phyloP scores from a whole-genome alignment of 169 alveolate species.

The Plasmodium berghei region DNA sequence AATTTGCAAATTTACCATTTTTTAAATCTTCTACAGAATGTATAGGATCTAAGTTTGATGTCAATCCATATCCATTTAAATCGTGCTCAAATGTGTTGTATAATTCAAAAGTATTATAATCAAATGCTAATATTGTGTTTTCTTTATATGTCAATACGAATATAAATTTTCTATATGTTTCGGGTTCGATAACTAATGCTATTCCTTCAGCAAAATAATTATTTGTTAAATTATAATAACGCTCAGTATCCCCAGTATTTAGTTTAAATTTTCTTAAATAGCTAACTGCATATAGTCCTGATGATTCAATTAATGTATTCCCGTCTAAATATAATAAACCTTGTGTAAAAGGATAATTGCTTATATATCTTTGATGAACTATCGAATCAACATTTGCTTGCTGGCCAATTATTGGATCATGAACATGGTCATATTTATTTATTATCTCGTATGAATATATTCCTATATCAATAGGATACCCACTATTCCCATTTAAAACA shows the following conservation, averaged over 20 bases:
- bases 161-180: constrained; percentile 70
- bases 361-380: neutral
- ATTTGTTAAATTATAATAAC: constrained; percentile 33
- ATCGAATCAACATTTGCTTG: constrained; percentile 12
- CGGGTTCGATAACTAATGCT: constrained; percentile 80
- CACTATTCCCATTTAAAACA: neutral
- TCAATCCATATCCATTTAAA: constrained; percentile 79
- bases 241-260: constrained; percentile 60
- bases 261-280: constrained; percentile 72
- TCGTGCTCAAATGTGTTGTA: constrained; percentile 26
- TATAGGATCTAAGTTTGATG: constrained; percentile 75
- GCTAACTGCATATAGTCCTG: constrained; percentile 74
- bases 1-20: constrained; percentile 32
- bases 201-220: constrained; percentile 80
- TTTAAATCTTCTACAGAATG: constrained; percentile 14
- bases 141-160: constrained; percentile 78
- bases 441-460: constrained; percentile 41
- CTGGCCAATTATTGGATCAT: constrained; percentile 31
- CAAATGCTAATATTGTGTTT: constrained; percentile 70
- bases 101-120: constrained; percentile 70
- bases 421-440: constrained; percentile 39
- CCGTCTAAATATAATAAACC: constrained; percentile 74
- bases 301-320: constrained; percentile 70
- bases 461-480: constrained; percentile 5
- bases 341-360: constrained; percentile 77